phyloP scores from a whole-genome alignment of 2,329 filamentous ascomycete genomes.

The Harringtonia aguacate region DNA sequence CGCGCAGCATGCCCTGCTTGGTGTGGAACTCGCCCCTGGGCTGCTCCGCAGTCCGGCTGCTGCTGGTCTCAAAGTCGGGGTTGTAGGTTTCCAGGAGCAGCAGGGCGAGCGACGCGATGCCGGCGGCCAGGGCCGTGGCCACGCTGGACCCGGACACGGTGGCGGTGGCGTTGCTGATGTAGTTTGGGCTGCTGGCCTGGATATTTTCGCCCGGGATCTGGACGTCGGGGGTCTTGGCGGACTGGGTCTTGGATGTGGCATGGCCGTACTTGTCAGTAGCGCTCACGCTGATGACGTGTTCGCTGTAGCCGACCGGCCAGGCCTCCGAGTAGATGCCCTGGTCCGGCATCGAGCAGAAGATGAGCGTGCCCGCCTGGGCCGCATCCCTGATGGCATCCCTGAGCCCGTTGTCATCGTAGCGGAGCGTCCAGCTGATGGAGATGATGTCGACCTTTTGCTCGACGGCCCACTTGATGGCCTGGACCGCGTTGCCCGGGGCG shows the following conservation, averaged over 20 bases:
- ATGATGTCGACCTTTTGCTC: constrained; percentile 21
- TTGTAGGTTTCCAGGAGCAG: constrained; percentile 3
- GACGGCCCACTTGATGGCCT: constrained; percentile 3
- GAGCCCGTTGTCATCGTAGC: constrained; percentile 11
- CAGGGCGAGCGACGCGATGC: constrained; percentile 16
- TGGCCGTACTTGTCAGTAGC: constrained; percentile 14
- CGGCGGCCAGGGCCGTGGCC: constrained; percentile 19
- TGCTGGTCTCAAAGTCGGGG: neutral
- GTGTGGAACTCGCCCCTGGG: neutral
- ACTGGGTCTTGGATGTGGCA: constrained; percentile 12
- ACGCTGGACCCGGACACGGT: constrained; percentile 13
- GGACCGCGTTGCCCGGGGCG: neutral
- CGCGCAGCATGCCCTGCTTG: neutral
- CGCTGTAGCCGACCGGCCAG: constrained; percentile 9
- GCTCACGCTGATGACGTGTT: constrained; percentile 17
- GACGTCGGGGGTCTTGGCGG: constrained; percentile 1
- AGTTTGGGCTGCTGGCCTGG: neutral
- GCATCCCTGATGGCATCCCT: constrained; percentile 17
- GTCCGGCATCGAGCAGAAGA: constrained; percentile 27
- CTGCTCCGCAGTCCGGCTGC: neutral
- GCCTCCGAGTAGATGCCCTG: constrained; percentile 9
- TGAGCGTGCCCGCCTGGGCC: constrained; percentile 13
- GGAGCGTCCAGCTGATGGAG: constrained; percentile 27
- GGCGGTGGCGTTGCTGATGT: neutral
- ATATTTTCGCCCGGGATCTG: constrained; percentile 4